Base-by-base conservation (phyloP, 1,284 basidiomycete species). In the Xerocomus nothofagi region DNA sequence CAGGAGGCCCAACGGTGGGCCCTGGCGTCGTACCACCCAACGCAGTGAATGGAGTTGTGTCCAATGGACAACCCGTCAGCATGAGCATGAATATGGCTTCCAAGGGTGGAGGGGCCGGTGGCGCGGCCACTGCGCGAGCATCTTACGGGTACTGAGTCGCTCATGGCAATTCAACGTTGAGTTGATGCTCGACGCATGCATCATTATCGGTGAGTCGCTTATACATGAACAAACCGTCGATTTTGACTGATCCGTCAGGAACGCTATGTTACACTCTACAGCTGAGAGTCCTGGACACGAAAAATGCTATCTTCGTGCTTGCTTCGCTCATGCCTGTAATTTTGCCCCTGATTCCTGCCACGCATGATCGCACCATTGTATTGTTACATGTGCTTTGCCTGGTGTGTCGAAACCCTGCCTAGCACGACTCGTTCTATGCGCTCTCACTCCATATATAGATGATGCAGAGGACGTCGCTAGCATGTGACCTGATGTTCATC, bases 71-170 rank as follows among this genome's bases (percentile, higher is more conserved):
- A 17, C 73, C 74, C 2, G 68, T 76, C 26, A 73, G 73, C 55
- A 76, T 76, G 51, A 77, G 71, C 58, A 73, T 76, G 45, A 74
- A 64, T 48, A 61, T 78, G 56, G 66, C 71, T 34, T 50, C 65
- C 34, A 71, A 68, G 33, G 65, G 61, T 20, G 66, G 60, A 15
- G 47, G 52, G 9, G 50, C 55, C 23, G 56, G 55, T 21, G 42
- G 50, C 20, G 60, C 58, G 27, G 50, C 54, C 34, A 54, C 52
- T 33, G 31, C 65, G 14, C 64, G 68, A 53, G 67, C 63, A 32
- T 70, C 68, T 21, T 67, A 67, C 30, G 66, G 66, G 24, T 67
- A 67, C 24, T 67, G 53, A 68, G 32, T 18, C 42, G 11, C 23
- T 44, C 30, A n/a, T 20, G 21, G 49, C 41, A 48, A 40, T 36